These are phyloP conservation scores for Sphaerostilbella broomeana DNA, from an alignment of 2,329 filamentous ascomycete genomes.

Conservation along the genomic window DNA sequence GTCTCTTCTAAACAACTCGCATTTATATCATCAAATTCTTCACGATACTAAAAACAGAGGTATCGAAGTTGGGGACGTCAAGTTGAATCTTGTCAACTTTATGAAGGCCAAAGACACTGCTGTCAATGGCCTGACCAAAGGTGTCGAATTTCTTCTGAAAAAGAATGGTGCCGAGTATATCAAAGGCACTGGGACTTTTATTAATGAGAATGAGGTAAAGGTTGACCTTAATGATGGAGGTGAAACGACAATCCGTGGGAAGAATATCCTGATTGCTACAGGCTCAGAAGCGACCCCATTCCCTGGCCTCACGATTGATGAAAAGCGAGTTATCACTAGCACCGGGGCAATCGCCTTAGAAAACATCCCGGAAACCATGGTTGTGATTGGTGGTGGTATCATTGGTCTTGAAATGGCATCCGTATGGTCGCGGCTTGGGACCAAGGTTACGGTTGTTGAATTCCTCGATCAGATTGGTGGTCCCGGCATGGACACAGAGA, in stretches of 20 bases:
- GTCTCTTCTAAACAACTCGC: slow-evolving; percentile 98
- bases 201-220: slow-evolving; percentile 84
- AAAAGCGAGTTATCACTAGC: slow-evolving; percentile 95
- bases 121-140: slow-evolving; percentile 84
- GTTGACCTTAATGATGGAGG: slow-evolving; percentile 87
- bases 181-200: slow-evolving; percentile 84
- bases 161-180: slow-evolving; percentile 99
- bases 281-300: slow-evolving; percentile 94
- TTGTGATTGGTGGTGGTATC: slow-evolving; percentile 96
- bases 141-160: slow-evolving; percentile 96
- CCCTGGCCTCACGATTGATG: slow-evolving; percentile 90
- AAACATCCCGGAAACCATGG: slow-evolving; percentile 90
- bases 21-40: slow-evolving; percentile 93
- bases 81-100: slow-evolving; percentile 89
- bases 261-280: slow-evolving; percentile 98
- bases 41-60: slow-evolving; percentile 96
- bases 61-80: slow-evolving; percentile 95
- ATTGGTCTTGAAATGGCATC: slow-evolving; percentile 98
- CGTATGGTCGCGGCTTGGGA: slow-evolving; percentile 89
- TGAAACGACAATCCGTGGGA: slow-evolving; percentile 77
- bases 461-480: slow-evolving; percentile 95
- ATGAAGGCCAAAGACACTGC: slow-evolving; percentile 98
- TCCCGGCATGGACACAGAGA: slow-evolving; percentile 92
- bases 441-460: slow-evolving; percentile 95
- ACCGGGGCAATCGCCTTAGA: slow-evolving; percentile 87